Percentiles rank a stretch among this genome's conserved stretches.
These are phyloP conservation scores for Panicum miliaceum DNA, from an alignment of 176 grass and related monocot species.

Conservation along the genomic window DNA sequence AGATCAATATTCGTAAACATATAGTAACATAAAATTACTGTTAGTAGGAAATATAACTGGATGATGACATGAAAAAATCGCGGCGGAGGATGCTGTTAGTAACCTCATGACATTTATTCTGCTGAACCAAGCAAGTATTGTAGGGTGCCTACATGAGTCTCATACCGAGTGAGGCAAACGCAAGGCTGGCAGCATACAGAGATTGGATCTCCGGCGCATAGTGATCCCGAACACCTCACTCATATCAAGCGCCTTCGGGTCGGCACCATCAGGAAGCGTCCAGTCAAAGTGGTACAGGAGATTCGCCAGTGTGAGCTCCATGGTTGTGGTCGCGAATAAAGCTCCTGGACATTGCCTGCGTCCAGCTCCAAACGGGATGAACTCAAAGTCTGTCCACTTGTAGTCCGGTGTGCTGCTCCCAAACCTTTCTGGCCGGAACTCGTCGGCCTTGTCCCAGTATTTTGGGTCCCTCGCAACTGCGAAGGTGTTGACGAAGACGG, in stretches of 20 bases:
- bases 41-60: neutral
- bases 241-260: slow-evolving; percentile 33
- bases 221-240: slow-evolving; percentile 27
- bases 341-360: slow-evolving; percentile 41
- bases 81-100: neutral
- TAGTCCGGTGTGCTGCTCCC: slow-evolving; percentile 7
- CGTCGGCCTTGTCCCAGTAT: slow-evolving; percentile 43
- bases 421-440: slow-evolving; percentile 45
- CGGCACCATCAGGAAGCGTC: slow-evolving; percentile 5
- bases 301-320: slow-evolving; percentile 20
- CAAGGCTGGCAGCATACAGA: neutral
- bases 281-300: slow-evolving; percentile 41
- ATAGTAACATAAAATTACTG: too few species aligned
- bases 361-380: slow-evolving; percentile 35
- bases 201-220: neutral
- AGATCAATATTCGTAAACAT: too few species aligned
- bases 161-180: neutral
- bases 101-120: neutral
- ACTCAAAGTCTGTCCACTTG: slow-evolving; percentile 4
- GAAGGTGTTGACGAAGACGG: slow-evolving; percentile 30
- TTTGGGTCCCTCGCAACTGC: slow-evolving; percentile 42
- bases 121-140: neutral
- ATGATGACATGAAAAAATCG: neutral
- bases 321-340: slow-evolving; percentile 2
- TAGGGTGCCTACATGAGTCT: neutral